Conservation (phyloP, 129 eudicot genomes). For the Erigeron canadensis region DNA sequence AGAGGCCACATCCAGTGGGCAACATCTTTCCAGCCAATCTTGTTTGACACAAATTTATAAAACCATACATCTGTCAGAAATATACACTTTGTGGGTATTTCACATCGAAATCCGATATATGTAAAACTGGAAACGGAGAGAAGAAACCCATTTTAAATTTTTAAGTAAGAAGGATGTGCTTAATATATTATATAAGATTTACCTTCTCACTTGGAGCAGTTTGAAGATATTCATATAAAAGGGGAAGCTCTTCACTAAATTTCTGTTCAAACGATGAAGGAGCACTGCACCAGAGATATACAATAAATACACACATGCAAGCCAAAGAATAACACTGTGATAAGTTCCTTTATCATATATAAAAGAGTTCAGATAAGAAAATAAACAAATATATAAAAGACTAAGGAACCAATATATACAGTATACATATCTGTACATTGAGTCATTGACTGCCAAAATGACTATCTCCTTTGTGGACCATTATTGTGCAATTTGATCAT, state of each 20-base stretch:
- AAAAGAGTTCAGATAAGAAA: slow-evolving; percentile 4
- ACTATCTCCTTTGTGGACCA: not conserved
- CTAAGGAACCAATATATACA: not conserved
- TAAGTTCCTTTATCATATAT: not conserved
- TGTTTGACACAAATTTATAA: slow-evolving; percentile 21
- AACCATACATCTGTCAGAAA: slow-evolving; percentile 17
- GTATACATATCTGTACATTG: not conserved
- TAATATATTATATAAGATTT: slow-evolving; percentile 4
- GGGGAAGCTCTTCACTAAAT: slow-evolving; percentile 69
- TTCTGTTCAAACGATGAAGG: slow-evolving; percentile 83
- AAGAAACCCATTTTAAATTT: not conserved
- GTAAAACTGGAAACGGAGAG: not conserved
- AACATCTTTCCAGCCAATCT: slow-evolving; percentile 87
- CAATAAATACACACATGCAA: not conserved
- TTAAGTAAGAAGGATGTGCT: slow-evolving; percentile 7
- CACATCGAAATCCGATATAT: not conserved
- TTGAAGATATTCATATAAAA: slow-evolving; percentile 66
- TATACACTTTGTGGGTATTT: not conserved
- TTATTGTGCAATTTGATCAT: not conserved
- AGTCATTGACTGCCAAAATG: not conserved
- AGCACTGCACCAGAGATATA: slow-evolving; percentile 49
- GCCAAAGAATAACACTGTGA: not conserved
- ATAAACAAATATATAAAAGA: not conserved
- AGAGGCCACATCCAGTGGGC: slow-evolving; percentile 99
- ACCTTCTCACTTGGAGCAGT: slow-evolving; percentile 75